Base-by-base conservation (phyloP, 75 land plant species). In the Larix kaempferi region DNA sequence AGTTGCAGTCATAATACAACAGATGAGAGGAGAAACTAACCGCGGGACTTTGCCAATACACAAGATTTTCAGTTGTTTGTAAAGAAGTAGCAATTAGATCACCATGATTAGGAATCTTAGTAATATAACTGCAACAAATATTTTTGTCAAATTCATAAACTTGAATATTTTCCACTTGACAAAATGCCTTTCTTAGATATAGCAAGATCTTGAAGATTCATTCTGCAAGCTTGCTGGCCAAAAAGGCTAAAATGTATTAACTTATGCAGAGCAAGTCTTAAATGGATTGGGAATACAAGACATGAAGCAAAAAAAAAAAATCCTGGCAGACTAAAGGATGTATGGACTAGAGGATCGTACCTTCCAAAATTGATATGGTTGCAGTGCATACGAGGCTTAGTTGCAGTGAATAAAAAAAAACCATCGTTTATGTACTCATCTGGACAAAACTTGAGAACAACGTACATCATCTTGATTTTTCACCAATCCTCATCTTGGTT, bases 381-480 rank as follows among this genome's bases (percentile, higher is more conserved):
- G 74, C 77, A 89, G 21, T 83, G 82, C 55, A 85, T 26, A 79
- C 91, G 90, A 19, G 91, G 78, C 83, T 96, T 93, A 17, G 71
- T 78, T 64, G 79, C 80, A 44, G 80, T 37, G 37, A 77, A 73
- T 15, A 80, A 76, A 76, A 91, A 84, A 66, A 78, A 72, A 64
- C 91, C 92, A 52, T 76, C 39, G 71, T 85, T 80, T 75, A 90
- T 76, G 66, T 87, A 96, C n/a, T 54, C 79, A 65, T 81, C 84
- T 37, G 96, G 92, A 73, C 88, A 88, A 39, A 73, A 80, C 74
- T 89, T 89, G 44, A 90, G 78, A 79, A 96, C 86, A n/a, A n/a
- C n/a, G n/a, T n/a, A n/a, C n/a, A n/a, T n/a, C n/a, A n/a, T n/a
- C n/a, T n/a, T n/a, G n/a, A n/a, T n/a, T n/a, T n/a, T n/a, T n/a